A percentile compares a stretch with the other conserved stretches of the same genome.
These are phyloP conservation scores for Sclerotinia sclerotiorum DNA, from an alignment of 2,329 filamentous ascomycete genomes.

Conservation along the genomic window DNA sequence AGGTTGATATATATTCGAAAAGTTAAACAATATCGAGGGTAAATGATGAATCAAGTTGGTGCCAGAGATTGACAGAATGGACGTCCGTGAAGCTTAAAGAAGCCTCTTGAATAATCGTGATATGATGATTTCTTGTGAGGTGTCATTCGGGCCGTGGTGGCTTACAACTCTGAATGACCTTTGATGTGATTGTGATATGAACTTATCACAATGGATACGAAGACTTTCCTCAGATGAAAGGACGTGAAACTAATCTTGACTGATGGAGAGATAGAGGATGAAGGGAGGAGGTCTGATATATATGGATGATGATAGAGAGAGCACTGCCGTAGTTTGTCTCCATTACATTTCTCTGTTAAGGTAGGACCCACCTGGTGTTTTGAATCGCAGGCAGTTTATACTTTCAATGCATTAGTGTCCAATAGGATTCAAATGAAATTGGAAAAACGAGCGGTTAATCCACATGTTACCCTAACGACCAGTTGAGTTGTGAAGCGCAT, in stretches of 20 bases:
- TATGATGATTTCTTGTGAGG: constrained; percentile 18
- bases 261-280: not conserved
- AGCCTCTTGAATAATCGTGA: constrained; percentile 23
- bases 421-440: constrained; percentile 15
- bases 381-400: constrained; percentile 14
- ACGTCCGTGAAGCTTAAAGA: constrained; percentile 21
- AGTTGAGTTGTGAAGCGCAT: not conserved
- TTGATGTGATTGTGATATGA: constrained; percentile 14
- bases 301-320: constrained; percentile 13
- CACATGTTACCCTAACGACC: constrained; percentile 17
- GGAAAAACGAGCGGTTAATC: constrained; percentile 9
- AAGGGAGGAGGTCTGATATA: constrained; percentile 15
- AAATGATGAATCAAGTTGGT: constrained; percentile 11
- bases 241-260: not conserved
- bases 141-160: constrained; percentile 21
- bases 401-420: constrained; percentile 19
- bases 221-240: not conserved
- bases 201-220: constrained; percentile 9
- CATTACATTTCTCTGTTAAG: constrained; percentile 10
- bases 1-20: not conserved
- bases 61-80: constrained; percentile 16
- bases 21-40: constrained; percentile 3
- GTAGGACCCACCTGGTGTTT: constrained; percentile 20
- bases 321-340: constrained; percentile 6
- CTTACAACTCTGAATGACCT: constrained; percentile 10